Base-by-base conservation (phyloP, 345 rosid genomes). In the Aquilaria yunnanensis region DNA sequence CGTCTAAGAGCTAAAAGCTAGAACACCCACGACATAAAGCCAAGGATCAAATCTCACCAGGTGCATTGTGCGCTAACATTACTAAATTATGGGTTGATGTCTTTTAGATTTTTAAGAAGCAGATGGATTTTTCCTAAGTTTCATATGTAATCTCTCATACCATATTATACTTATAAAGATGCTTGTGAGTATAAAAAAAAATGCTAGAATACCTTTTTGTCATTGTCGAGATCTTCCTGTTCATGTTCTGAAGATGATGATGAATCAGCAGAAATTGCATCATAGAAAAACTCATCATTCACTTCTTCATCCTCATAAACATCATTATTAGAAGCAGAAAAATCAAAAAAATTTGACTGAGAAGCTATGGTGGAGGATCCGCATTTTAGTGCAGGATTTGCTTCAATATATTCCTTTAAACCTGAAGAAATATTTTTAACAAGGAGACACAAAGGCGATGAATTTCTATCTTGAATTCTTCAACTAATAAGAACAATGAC, bases 391-490 rank as follows among this genome's bases (percentile, higher is more conserved):
- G 80, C 83, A 57, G 97, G 99, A 74, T 85, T 94, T 72, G 99
- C 99, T 76, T 85, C 91, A 54, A 94, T 75, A 72, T 84, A 94
- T 76, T 94, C 97, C 71, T 90, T 90, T 71, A 94, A 76, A 78
- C 97, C 99, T 90, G 86, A 68, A 74, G 70, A 62, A 63, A 60
- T 43, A 64, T 60, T 51, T 34, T 37, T 37, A 37, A 57, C 47
- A 60, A 54, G 51, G 53, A 63, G 51, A 3, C 51, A 41, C 23
- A 53, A 50, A 23, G 23, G 23, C 23, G 43, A 0, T 37, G 43
- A 37, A 9, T 3, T 3, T 37, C 1, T 37, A 37, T 37, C 8
- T 9, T 37, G 5, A 37, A 37, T 37, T 37, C 43, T 37, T 37
- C 43, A 37, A 37, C 43, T 4, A 37, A 37, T 37, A 37, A 37